Base-by-base conservation (phyloP, 2,329 filamentous ascomycete species). In the Epichloe baconii region DNA sequence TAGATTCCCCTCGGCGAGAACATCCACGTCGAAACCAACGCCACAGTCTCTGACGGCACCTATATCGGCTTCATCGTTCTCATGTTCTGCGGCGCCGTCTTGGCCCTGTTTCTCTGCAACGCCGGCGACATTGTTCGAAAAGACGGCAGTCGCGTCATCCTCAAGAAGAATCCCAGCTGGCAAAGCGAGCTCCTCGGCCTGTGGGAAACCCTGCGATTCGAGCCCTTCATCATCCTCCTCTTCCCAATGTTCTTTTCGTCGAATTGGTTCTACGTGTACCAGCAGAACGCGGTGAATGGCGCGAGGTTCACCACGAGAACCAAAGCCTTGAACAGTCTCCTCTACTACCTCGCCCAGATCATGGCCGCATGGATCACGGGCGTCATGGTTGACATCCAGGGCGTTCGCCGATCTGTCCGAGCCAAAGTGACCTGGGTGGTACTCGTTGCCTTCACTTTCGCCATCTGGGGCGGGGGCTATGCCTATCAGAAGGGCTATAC, bases 81-180 rank as follows among this genome's bases (percentile, higher is more conserved):
- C 58, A 93, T 89, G 72, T 73, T 85, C 49, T 58, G 77, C 44
- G 88, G 88, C 44, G 86, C 86, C 54, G 58, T 79, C 14, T 71
- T 95, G 2, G 79, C 85, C 34, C 80, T 86, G 61, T 71, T 75
- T 41, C 76, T 95, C 4, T 80, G 80, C 60, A 80, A 93, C 60
- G 85, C 86, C 38, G 78, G 78, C 58, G 77, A 80, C 51, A 78
- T 95, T 55, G 71, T 86, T 57, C 87, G 89, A 54, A 73, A 77
- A 38, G 88, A 95, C 63, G 87, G 88, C 53, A 85, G 85, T 52
- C 78, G 80, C 53, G 82, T 95, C 62, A 88, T 95, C 55, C 69
- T 90, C 55, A 94, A 91, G 85, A 91, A 93, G 73, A 86, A 94
- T 67, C 89, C 89, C 3, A 86, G 85, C 48, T 94, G 86, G 86